phyloP scores from a whole-genome alignment of 441 rosid genomes.

The Aleurites moluccanus region DNA sequence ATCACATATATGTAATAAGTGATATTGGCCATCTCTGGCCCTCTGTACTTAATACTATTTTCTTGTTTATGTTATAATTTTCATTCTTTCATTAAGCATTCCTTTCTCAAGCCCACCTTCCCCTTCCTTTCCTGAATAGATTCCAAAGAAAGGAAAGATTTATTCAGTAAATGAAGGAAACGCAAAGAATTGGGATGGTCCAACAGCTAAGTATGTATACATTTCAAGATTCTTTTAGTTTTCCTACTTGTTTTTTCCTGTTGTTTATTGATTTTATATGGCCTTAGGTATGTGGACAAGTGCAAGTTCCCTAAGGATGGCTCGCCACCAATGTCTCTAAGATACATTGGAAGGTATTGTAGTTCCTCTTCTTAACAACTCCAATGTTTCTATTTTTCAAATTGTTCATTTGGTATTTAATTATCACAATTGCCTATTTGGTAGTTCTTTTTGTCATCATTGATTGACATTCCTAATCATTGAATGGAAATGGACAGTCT shows the following conservation, averaged over 20 bases:
- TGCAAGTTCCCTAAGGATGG: constrained; percentile 96
- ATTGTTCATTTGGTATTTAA: constrained; percentile 9
- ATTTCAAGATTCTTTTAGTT: not conserved
- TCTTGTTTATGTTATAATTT: not conserved
- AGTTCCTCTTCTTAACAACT: constrained; percentile 8
- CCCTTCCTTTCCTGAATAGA: constrained; percentile 38
- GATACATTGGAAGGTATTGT: constrained; percentile 92
- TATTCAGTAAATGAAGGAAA: constrained; percentile 99
- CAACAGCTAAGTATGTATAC: constrained; percentile 70
- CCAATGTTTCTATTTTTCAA: not conserved
- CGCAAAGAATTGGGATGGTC: constrained; percentile 95
- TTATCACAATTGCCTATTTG: not conserved
- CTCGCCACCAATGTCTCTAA: constrained; percentile 76
- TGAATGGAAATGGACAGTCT: not conserved
- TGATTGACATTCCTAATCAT: not conserved
- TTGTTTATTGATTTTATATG: constrained; percentile 18
- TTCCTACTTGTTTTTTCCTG: constrained; percentile 2
- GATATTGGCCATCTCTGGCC: not conserved
- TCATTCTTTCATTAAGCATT: not conserved
- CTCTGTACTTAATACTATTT: not conserved
- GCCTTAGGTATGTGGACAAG: constrained; percentile 68
- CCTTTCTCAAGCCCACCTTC: not conserved
- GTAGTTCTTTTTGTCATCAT: not conserved
- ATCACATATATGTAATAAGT: not conserved
- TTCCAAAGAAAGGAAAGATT: constrained; percentile 89